Conservation (phyloP, 345 rosid species). For the Camelina hispida region DNA sequence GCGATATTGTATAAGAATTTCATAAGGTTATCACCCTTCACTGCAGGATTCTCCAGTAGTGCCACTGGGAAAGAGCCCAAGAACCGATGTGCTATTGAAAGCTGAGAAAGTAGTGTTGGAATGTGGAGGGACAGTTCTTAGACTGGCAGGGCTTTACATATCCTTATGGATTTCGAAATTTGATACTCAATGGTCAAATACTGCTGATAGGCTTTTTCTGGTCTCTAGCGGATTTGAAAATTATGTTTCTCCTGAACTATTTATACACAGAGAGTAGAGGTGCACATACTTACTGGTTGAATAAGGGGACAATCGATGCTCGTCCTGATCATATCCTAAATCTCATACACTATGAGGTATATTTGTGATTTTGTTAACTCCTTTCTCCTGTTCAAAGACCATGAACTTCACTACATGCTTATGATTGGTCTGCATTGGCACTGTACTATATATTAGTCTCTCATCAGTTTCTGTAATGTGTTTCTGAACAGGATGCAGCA, state of each 20-base stretch:
- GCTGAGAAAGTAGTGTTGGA: conserved; percentile 82
- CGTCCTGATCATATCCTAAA: conserved; percentile 93
- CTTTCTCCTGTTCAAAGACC: conserved; percentile 11
- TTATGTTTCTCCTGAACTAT: conserved; percentile 53
- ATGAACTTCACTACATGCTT: neutral
- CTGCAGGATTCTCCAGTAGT: conserved; percentile 80
- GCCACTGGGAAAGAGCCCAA: conserved; percentile 85
- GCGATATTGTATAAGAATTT: neutral
- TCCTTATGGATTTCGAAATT: conserved; percentile 56
- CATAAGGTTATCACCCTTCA: conserved; percentile 23
- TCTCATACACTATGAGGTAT: conserved; percentile 96
- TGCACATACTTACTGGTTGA: conserved; percentile 87
- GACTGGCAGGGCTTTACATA: conserved; percentile 97
- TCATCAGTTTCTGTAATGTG: conserved; percentile 34
- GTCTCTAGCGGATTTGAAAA: conserved; percentile 25
- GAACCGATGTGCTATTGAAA: conserved; percentile 80
- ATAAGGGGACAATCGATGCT: conserved; percentile 67
- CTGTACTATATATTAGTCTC: conserved; percentile 2
- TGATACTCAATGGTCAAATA: conserved; percentile 18
- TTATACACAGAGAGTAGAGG: conserved; percentile 84
- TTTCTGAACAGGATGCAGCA: conserved; percentile 78
- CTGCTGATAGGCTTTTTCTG: neutral
- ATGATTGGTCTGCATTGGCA: conserved; percentile 9
- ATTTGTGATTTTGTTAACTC: conserved; percentile 21
- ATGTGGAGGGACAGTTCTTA: conserved; percentile 73